phyloP scores from a whole-genome alignment of 495 filamentous ascomycete genomes.

The Talaromyces trachyspermus region DNA sequence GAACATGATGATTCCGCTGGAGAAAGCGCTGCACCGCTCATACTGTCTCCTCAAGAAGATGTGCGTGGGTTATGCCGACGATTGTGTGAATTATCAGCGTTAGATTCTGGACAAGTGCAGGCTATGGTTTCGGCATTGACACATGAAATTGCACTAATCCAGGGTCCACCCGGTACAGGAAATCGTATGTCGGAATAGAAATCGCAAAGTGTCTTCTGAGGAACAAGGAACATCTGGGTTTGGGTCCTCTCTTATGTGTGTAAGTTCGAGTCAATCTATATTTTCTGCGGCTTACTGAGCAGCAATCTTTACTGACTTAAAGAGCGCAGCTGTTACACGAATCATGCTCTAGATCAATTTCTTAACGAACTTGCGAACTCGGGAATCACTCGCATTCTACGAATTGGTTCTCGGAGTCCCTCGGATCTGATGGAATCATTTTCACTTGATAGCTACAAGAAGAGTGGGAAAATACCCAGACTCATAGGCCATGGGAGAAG shows the following conservation, averaged over 20 bases:
- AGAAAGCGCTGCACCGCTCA: too few relatives aligned
- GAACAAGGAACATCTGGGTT: constrained; percentile 35
- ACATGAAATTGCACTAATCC: constrained; percentile 52
- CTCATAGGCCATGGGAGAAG: neutral
- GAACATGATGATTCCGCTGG: too few relatives aligned
- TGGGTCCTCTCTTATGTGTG: constrained; percentile 53
- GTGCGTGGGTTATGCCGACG: too few relatives aligned
- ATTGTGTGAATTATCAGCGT: constrained; percentile 22
- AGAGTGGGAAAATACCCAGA: neutral
- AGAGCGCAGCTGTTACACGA: constrained; percentile 68
- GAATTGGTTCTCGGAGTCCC: constrained; percentile 60
- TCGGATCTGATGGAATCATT: constrained; percentile 34
- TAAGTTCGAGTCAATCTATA: too few relatives aligned
- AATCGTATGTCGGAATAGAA: constrained; percentile 41
- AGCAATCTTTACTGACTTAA: too few relatives aligned
- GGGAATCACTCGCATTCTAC: constrained; percentile 45
- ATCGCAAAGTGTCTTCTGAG: constrained; percentile 50
- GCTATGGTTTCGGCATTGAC: constrained; percentile 50
- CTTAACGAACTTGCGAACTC: constrained; percentile 44
- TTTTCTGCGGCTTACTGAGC: too few relatives aligned
- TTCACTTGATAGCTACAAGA: too few relatives aligned
- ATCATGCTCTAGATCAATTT: constrained; percentile 64
- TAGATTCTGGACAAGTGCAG: constrained; percentile 50
- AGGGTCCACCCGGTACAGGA: constrained; percentile 72
- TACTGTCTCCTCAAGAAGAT: too few relatives aligned